Conservation (phyloP, 192 early-diverging fungal species). For the Mortierella hygrophila region DNA sequence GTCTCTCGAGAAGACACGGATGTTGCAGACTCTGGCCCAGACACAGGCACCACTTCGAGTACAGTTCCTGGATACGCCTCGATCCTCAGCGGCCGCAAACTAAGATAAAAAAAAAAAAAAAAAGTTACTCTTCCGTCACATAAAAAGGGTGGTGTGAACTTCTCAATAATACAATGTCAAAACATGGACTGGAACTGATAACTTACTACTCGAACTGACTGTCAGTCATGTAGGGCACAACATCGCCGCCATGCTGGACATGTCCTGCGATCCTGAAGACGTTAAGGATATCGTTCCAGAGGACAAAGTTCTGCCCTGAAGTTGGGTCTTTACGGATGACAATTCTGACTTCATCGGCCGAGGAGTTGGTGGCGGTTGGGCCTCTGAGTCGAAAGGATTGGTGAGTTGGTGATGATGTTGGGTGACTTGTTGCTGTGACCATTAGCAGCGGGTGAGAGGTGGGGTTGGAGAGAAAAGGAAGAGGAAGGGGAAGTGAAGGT, state of each 20-base stretch:
- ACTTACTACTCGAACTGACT: conserved; percentile 10
- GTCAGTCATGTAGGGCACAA: conserved; percentile 5
- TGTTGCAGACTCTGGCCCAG: background rate
- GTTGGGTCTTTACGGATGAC: background rate
- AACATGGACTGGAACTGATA: background rate
- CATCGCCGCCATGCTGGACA: background rate
- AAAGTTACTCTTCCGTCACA: background rate
- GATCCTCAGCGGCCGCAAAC: conserved; percentile 11
- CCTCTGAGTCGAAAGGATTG: background rate
- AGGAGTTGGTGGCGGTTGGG: background rate
- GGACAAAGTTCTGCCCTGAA: background rate
- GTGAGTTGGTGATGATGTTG: background rate
- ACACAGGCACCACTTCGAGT: background rate
- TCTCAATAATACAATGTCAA: background rate
- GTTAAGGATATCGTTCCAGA: conserved; percentile 12
- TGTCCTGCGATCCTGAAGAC: background rate
- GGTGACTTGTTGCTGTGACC: background rate
- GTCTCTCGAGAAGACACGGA: background rate
- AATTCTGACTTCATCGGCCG: background rate
- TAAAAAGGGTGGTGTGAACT: background rate
- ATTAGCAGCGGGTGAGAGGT: background rate
- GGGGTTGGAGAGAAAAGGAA: background rate
- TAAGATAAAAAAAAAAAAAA: background rate
- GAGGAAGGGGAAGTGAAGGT: background rate
- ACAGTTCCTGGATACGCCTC: conserved; percentile 2